These are phyloP conservation scores for Pulveroboletus ravenelii DNA, from an alignment of 768 basidiomycete species.

Conservation along the genomic window DNA sequence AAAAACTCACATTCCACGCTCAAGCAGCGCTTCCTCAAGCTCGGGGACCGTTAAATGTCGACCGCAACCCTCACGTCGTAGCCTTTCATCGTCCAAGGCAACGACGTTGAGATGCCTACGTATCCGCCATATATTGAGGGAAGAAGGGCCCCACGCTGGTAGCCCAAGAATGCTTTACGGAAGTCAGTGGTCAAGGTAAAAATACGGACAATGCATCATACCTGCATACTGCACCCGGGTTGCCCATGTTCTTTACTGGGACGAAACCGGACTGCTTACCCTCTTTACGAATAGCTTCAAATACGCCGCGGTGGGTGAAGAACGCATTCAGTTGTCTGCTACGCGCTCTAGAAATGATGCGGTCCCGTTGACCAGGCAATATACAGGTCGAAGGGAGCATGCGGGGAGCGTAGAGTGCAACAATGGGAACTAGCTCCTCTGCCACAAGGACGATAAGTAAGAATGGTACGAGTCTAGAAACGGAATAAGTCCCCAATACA, in stretches of 20 bases:
- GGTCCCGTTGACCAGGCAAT: conserved; percentile 70
- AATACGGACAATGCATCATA: conserved; percentile 29
- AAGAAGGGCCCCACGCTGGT: conserved; percentile 35
- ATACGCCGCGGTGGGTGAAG: conserved; percentile 33
- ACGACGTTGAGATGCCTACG: conserved; percentile 37
- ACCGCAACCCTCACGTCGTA: conserved; percentile 46
- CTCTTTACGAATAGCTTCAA: conserved; percentile 35
- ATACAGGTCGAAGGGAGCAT: conserved; percentile 85
- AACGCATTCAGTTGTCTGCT: conserved; percentile 42
- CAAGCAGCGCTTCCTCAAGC: conserved; percentile 61
- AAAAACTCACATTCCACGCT: conserved; percentile 69
- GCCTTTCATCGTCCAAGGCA: conserved; percentile 57
- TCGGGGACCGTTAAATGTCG: conserved; percentile 47
- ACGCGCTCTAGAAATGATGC: conserved; percentile 53
- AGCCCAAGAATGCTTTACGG: conserved; percentile 39
- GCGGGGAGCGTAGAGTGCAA: conserved; percentile 80
- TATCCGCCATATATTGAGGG: conserved; percentile 33
- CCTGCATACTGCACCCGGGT: conserved; percentile 52
- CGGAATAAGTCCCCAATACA: conserved; percentile 2
- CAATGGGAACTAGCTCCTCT: conserved; percentile 79
- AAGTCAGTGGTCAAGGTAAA: conserved; percentile 1
- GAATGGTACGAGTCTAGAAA: conserved; percentile 65
- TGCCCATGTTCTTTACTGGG: conserved; percentile 2
- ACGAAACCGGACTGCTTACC: conserved; percentile 28
- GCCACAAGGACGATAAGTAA: conserved; percentile 65